A percentile compares a stretch with the other conserved stretches of the same genome.
phyloP scores from a whole-genome alignment of 129 eudicot species.

The Centella asiatica region DNA sequence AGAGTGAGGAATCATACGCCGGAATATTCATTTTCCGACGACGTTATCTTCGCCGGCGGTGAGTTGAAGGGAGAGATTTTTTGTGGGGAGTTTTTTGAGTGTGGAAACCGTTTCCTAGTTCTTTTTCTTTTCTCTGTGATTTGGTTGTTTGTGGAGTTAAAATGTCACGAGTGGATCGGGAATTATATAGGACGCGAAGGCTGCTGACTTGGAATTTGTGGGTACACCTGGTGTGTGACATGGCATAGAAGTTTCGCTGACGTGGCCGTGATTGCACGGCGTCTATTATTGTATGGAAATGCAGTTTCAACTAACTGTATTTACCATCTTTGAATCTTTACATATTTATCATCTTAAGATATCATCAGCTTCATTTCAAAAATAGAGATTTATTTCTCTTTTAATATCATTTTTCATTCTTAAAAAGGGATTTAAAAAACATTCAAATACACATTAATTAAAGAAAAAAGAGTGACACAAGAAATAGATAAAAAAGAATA shows the following conservation, averaged over 20 bases:
- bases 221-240: neutral
- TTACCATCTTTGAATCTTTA: too few species aligned
- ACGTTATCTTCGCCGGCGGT: neutral
- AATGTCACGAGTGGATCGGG: neutral
- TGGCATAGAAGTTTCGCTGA: neutral
- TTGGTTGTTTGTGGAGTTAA: neutral
- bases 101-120: neutral
- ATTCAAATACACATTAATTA: too few species aligned
- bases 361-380: too few species aligned
- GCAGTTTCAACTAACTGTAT: too few species aligned
- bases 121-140: neutral
- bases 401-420: too few species aligned
- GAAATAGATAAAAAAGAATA: too few species aligned
- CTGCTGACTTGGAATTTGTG: slow-evolving; percentile 1
- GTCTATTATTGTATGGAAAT: too few species aligned
- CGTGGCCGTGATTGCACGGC: neutral
- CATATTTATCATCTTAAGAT: too few species aligned
- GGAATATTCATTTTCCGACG: slow-evolving; percentile 15
- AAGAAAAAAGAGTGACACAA: too few species aligned
- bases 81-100: neutral
- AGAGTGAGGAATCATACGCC: neutral
- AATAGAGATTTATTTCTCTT: too few species aligned
- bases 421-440: too few species aligned
- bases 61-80: neutral
- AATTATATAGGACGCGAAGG: neutral